Base-by-base conservation (phyloP, 495 filamentous ascomycete species). In the Cenococcum geophilum region DNA sequence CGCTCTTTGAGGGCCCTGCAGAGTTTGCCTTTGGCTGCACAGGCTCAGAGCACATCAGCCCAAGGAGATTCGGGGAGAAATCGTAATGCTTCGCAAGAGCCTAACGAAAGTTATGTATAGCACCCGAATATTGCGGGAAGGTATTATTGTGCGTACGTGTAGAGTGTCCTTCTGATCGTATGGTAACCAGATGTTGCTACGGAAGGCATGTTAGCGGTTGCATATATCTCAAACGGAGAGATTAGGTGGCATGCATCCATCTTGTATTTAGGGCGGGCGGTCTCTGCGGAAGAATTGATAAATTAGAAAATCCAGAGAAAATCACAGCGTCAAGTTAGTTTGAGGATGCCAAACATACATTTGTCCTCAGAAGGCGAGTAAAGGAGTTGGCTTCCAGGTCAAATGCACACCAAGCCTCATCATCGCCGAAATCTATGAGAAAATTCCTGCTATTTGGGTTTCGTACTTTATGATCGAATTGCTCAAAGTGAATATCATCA, bases 381-480 rank as follows among this genome's bases (percentile, higher is more conserved):
- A 87, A 58, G 12, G 84, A 77, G 0, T 70, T 63, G 0, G 68
- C 62, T 0, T 73, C 65, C 34, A 90, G 61, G 70, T 92, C 76
- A 36, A 83, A 80, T 4, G 82, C 83, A 64, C 83, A 83, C 65
- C 74, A 82, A 16, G 86, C 85, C 63, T 79, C 76, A 11, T 84
- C 76, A 22, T 79, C 78, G 34, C 86, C 83, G 71, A 90, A 91
- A 57, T 90, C 85, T 14, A 92, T 75, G 20, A 87, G 81, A 66
- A 92, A 90, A 58, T 67, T 71, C n/a, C 37, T 64, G 52, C 60
- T 64, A 10, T 49, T 48, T 8, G 68, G 64, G 51, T 59, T 61
- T 23, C 63, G 48, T 14, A 59, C 60, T 49, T 66, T 54, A 12
- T 59, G 21, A 25, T 68, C 66, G 27, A 68, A 65, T 3, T 36